Evolutionary conservation across 2,329 filamentous ascomycete species (phyloP).

Genomic region (Apiospora arundinis): DNA sequence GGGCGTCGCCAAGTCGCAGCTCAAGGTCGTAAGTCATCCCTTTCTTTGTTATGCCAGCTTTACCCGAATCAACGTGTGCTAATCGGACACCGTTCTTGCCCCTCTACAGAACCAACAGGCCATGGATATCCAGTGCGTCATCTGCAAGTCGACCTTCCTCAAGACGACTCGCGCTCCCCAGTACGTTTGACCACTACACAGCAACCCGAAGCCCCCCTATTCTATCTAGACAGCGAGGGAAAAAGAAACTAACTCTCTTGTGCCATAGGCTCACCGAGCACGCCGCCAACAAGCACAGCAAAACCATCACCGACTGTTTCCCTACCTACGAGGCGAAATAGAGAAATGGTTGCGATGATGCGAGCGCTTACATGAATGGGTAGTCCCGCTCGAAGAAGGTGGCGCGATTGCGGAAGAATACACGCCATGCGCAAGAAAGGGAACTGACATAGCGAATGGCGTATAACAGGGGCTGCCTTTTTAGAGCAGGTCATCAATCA

Average conservation of each 20-base stretch:
- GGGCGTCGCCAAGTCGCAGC: slow-evolving; percentile 67
- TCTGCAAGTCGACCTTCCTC: slow-evolving; percentile 81
- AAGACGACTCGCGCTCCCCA: slow-evolving; percentile 77
- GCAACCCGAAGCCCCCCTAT: too few relatives aligned
- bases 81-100: not conserved
- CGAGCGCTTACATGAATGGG: slow-evolving; percentile 20
- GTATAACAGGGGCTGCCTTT: slow-evolving; percentile 23
- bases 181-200: slow-evolving; percentile 50
- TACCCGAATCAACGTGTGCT: too few relatives aligned
- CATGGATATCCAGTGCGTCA: slow-evolving; percentile 77
- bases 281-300: slow-evolving; percentile 78
- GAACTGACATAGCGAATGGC: slow-evolving; percentile 32
- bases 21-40: slow-evolving; percentile 65
- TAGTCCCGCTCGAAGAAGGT: not conserved
- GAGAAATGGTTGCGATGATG: slow-evolving; percentile 30
- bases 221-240: not conserved
- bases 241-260: not conserved
- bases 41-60: too few relatives aligned
- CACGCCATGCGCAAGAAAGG: slow-evolving; percentile 5
- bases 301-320: slow-evolving; percentile 75
- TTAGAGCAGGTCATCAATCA: slow-evolving; percentile 19
- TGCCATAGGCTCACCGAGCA: slow-evolving; percentile 68
- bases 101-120: slow-evolving; percentile 69
- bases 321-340: slow-evolving; percentile 48
- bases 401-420: not conserved